A percentile compares a stretch with the other conserved stretches of the same genome.
Evolutionary conservation across 23 red algal genomes (phyloP).

Genomic region (Gracilaria domingensis): DNA sequence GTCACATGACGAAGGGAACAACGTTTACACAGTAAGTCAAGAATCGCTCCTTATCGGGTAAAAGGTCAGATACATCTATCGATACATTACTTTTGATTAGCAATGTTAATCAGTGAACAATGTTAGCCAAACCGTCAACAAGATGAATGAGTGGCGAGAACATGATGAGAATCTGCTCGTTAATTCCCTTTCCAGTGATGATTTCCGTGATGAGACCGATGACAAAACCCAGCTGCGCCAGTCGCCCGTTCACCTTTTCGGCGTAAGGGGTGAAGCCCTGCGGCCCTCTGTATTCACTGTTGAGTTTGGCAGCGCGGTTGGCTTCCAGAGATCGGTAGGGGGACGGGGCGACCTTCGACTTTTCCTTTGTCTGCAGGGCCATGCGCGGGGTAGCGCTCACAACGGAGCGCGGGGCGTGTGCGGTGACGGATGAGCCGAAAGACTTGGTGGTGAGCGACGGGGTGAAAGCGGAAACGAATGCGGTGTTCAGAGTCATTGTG

Average conservation of each 20-base stretch:
- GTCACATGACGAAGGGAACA: no score
- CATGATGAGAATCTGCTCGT: slow-evolving; percentile 71
- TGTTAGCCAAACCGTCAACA: neutral
- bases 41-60: no score
- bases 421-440: neutral
- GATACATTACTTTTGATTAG: neutral
- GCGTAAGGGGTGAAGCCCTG: slow-evolving; percentile 70
- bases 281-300: slow-evolving; percentile 27
- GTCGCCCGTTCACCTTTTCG: slow-evolving; percentile 67
- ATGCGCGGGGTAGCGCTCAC: slow-evolving; percentile 24
- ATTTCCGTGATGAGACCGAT: slow-evolving; percentile 68
- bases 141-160: slow-evolving; percentile 38
- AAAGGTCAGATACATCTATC: no score
- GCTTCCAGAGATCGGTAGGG: slow-evolving; percentile 12
- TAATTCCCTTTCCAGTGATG: slow-evolving; percentile 56
- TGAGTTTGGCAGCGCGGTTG: slow-evolving; percentile 16
- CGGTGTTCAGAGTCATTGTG: neutral
- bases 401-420: neutral
- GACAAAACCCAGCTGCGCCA: slow-evolving; percentile 63
- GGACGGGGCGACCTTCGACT: neutral
- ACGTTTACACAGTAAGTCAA: no score
- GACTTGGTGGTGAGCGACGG: neutral
- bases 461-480: slow-evolving; percentile 41
- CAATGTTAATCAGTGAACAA: neutral
- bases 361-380: neutral